Evolutionary conservation across 2,329 filamentous ascomycete species (phyloP).

Genomic region (Talaromyces marneffei): DNA sequence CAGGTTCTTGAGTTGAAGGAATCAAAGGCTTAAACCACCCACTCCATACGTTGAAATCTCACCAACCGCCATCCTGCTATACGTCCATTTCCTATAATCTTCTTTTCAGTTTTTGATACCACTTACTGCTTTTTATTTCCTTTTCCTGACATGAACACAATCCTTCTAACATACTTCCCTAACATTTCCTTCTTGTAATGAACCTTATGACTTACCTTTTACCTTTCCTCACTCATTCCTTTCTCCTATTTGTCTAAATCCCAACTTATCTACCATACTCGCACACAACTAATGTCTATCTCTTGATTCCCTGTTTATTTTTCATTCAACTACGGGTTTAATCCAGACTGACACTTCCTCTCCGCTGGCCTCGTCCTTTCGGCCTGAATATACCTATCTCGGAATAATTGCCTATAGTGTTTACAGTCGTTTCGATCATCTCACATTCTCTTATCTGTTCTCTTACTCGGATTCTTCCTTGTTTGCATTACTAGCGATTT

Average conservation of each 20-base stretch:
- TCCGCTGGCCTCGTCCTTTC: not conserved
- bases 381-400: slow-evolving; percentile 8
- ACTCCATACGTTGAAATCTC: not conserved
- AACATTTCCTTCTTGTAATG: slow-evolving; percentile 7
- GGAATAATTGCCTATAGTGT: not conserved
- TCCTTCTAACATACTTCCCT: not conserved
- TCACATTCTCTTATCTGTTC: not conserved
- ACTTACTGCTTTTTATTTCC: not conserved
- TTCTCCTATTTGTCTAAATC: not conserved
- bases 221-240: not conserved
- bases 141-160: not conserved
- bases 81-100: not conserved
- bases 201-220: not conserved
- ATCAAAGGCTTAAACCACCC: slow-evolving; percentile 13
- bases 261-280: not conserved
- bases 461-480: not conserved
- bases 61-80: not conserved
- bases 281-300: slow-evolving; percentile 7
- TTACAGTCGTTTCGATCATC: not conserved
- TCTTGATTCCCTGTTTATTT: slow-evolving; percentile 5
- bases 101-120: slow-evolving; percentile 10
- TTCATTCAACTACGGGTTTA: not conserved
- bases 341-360: not conserved
- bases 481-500: slow-evolving; percentile 1
- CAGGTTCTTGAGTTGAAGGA: slow-evolving; percentile 34